These are phyloP conservation scores for Leucoagaricus sp. DNA, from an alignment of 1,284 basidiomycete species.

Conservation along the genomic window DNA sequence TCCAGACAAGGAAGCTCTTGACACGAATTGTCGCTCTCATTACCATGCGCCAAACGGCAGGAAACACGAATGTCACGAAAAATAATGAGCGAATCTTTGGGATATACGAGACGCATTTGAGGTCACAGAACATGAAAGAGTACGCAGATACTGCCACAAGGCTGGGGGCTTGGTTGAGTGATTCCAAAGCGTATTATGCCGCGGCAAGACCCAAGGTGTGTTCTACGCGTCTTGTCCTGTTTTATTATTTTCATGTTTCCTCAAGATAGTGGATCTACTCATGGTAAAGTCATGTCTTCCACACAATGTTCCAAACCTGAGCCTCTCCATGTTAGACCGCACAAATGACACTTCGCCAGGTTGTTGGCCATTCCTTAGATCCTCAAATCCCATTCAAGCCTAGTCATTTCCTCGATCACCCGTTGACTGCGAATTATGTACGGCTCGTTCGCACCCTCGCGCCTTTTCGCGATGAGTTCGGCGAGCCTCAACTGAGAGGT, in stretches of 20 bases:
- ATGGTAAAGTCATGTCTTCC: no score
- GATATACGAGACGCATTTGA: constrained; percentile 32
- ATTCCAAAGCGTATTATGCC: constrained; percentile 41
- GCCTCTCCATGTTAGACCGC: constrained; percentile 35
- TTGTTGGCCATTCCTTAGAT: constrained; percentile 23
- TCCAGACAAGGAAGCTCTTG: no score
- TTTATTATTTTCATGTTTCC: not conserved
- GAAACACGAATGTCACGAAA: constrained; percentile 16
- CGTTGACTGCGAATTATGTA: constrained; percentile 32
- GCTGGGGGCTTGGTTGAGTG: constrained; percentile 36
- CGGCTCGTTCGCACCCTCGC: constrained; percentile 29
- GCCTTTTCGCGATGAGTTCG: constrained; percentile 31
- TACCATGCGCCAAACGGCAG: constrained; percentile 4
- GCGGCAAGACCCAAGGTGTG: constrained; percentile 39
- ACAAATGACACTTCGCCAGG: constrained; percentile 31
- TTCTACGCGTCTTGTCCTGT: not conserved
- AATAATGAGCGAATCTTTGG: constrained; percentile 34
- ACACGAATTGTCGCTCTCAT: not conserved
- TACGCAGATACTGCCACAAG: constrained; percentile 30
- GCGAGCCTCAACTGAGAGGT: constrained; percentile 33
- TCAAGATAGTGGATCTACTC: constrained; percentile 37
- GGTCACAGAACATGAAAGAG: constrained; percentile 20
- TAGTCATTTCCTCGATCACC: constrained; percentile 25
- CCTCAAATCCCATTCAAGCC: constrained; percentile 28
- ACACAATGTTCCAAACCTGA: no score